Evolutionary conservation across 306 rosid species (phyloP).

Genomic region (Castanea mollissima): DNA sequence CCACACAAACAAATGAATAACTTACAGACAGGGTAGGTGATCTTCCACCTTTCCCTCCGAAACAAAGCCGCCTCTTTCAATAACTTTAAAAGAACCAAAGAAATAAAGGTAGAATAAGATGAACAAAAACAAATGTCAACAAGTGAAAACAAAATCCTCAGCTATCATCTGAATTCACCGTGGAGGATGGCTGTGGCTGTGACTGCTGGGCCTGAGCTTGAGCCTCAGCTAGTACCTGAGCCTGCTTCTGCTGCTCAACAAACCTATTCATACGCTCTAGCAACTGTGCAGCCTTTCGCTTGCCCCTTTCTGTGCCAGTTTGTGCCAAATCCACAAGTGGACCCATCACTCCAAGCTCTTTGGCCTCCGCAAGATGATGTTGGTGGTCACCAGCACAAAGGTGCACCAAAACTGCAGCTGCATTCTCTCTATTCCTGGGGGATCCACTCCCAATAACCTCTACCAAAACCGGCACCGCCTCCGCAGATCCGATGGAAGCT

Average conservation of each 20-base stretch:
- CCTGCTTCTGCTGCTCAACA: slow-evolving; percentile 54
- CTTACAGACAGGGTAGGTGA: slow-evolving; percentile 66
- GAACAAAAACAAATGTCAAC: slow-evolving; percentile 26
- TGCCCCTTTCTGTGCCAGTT: slow-evolving; percentile 91
- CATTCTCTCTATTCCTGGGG: slow-evolving; percentile 92
- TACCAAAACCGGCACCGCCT: slow-evolving; percentile 88
- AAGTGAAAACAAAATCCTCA: slow-evolving; percentile 38
- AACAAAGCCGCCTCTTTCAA: slow-evolving; percentile 47
- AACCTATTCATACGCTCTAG: slow-evolving; percentile 78
- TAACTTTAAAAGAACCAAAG: slow-evolving; percentile 37
- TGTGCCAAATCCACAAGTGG: slow-evolving; percentile 73
- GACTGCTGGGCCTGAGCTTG: slow-evolving; percentile 19
- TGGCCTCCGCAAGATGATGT: slow-evolving; percentile 69
- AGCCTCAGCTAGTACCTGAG: slow-evolving; percentile 42
- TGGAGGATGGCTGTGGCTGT: slow-evolving; percentile 37
- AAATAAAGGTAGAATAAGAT: background rate
- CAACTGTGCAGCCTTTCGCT: slow-evolving; percentile 87
- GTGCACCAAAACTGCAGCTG: slow-evolving; percentile 91
- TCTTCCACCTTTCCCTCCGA: slow-evolving; percentile 76
- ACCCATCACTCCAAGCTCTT: slow-evolving; percentile 61
- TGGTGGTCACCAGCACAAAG: slow-evolving; percentile 84
- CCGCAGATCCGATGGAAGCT: slow-evolving; percentile 69
- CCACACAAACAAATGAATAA: slow-evolving; percentile 63
- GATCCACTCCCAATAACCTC: slow-evolving; percentile 80
- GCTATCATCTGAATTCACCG: slow-evolving; percentile 35